Base-by-base conservation (phyloP, 768 basidiomycete species). In the Lactifluus piperatus region DNA sequence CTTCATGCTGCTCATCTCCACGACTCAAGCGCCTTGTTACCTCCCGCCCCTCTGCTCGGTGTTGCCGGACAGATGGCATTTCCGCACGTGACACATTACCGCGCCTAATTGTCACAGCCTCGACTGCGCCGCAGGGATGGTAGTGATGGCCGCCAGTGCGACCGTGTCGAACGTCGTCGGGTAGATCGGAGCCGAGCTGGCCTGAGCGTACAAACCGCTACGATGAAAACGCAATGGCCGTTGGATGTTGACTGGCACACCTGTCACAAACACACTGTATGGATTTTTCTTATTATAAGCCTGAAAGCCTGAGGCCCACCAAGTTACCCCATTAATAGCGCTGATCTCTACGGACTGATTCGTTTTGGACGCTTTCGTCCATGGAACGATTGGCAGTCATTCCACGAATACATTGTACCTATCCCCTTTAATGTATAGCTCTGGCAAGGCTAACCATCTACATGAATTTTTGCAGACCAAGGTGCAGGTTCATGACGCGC, bases 201-300 rank as follows among this genome's bases (percentile, higher is more conserved):
- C 0, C 73, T 93, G 63, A 91, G 88, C 63, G 67, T 87, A 18
- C 84, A 86, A 49, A 76, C 77, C 0, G 87, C 88, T 3, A 78
- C 84, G 0, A 91, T 95, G 87, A 95, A 94, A 69, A 70, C 95
- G 27, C 91, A 94, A 71, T 93, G 94, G 94, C n/a, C n/a, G n/a
- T n/a, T n/a, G n/a, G n/a, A n/a, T n/a, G n/a, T n/a, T n/a, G n/a
- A n/a, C n/a, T n/a, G n/a, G n/a, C n/a, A n/a, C n/a, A n/a, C n/a
- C n/a, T n/a, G n/a, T n/a, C n/a, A n/a, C n/a, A n/a, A n/a, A n/a
- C n/a, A n/a, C n/a, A n/a, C n/a, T n/a, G n/a, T n/a, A n/a, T n/a
- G n/a, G n/a, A n/a, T n/a, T n/a, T n/a, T n/a, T n/a, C n/a, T n/a
- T n/a, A n/a, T 22, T 29, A 18, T 45, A 24, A 26, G 1, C 27